These are phyloP conservation scores for Cupressus sempervirens DNA, from an alignment of 75 land plant genomes.

Conservation along the genomic window DNA sequence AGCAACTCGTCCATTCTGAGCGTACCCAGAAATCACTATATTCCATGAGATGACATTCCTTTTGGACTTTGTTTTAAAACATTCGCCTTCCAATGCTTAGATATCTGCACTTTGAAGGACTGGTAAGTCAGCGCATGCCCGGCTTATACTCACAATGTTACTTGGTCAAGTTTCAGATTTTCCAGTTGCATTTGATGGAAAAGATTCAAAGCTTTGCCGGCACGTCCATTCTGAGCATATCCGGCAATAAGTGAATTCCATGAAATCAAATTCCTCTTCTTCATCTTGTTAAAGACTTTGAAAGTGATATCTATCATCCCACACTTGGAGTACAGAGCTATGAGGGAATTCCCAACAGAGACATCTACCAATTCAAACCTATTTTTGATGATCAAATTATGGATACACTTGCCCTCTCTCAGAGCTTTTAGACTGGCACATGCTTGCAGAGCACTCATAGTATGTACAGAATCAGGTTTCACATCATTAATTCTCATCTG, in stretches of 20 bases:
- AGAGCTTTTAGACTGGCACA: slow-evolving; percentile 39
- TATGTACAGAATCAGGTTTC: slow-evolving; percentile 29
- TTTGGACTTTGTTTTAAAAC: slow-evolving; percentile 21
- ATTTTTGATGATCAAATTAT: slow-evolving; percentile 25
- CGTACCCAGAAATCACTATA: slow-evolving; percentile 30
- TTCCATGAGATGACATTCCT: slow-evolving; percentile 24
- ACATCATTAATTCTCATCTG: slow-evolving; percentile 21
- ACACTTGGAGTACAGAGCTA: slow-evolving; percentile 51
- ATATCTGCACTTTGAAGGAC: slow-evolving; percentile 20
- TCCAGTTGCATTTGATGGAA: slow-evolving; percentile 18
- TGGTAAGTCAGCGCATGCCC: slow-evolving; percentile 16
- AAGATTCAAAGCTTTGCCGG: slow-evolving; percentile 11
- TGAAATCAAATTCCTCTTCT: slow-evolving; percentile 42
- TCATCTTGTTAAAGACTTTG: slow-evolving; percentile 28
- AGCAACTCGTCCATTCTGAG: slow-evolving; percentile 11
- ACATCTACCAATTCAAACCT: slow-evolving; percentile 28
- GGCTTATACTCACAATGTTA: slow-evolving; percentile 17
- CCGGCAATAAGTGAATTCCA: slow-evolving; percentile 72
- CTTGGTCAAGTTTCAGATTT: slow-evolving; percentile 16
- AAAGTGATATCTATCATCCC: slow-evolving; percentile 44
- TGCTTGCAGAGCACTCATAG: slow-evolving; percentile 29
- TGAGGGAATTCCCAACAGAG: slow-evolving; percentile 54
- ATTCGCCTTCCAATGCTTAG: slow-evolving; percentile 13
- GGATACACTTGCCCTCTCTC: slow-evolving; percentile 31
- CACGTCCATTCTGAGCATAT: slow-evolving; percentile 35